A percentile compares a stretch with the other conserved stretches of the same genome.
Evolutionary conservation across 2,329 filamentous ascomycete species (phyloP).

Genomic region (Trichoderma sp.): DNA sequence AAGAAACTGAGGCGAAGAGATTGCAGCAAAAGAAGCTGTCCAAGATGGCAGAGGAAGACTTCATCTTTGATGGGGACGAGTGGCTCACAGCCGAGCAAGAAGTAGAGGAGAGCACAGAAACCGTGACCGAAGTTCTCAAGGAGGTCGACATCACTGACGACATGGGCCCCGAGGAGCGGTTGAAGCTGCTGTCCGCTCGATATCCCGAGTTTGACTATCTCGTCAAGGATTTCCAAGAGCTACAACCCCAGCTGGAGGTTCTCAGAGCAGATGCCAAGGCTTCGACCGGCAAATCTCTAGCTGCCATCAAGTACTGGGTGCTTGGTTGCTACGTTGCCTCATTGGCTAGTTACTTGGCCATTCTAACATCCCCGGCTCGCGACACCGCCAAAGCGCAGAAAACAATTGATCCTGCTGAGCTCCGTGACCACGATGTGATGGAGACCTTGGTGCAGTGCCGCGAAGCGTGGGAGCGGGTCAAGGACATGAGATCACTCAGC

Average conservation of each 20-base stretch:
- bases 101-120: slow-evolving; percentile 50
- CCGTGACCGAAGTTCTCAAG: slow-evolving; percentile 83
- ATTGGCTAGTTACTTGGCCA: slow-evolving; percentile 89
- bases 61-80: slow-evolving; percentile 85
- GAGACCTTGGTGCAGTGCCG: slow-evolving; percentile 75
- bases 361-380: slow-evolving; percentile 76
- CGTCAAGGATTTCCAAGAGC: slow-evolving; percentile 71
- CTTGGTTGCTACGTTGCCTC: slow-evolving; percentile 82
- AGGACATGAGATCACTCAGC: slow-evolving; percentile 56
- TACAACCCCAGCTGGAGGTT: slow-evolving; percentile 63
- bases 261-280: slow-evolving; percentile 57
- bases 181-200: slow-evolving; percentile 70
- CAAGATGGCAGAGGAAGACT: slow-evolving; percentile 87
- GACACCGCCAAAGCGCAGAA: slow-evolving; percentile 52
- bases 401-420: slow-evolving; percentile 69
- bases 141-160: slow-evolving; percentile 77
- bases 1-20: slow-evolving; percentile 84
- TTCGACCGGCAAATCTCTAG: slow-evolving; percentile 51
- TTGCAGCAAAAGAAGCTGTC: slow-evolving; percentile 88
- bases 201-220: slow-evolving; percentile 93
- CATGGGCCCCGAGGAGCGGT: slow-evolving; percentile 70
- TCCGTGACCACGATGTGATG: slow-evolving; percentile 92
- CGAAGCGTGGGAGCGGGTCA: slow-evolving; percentile 73
- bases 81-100: slow-evolving; percentile 64
- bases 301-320: slow-evolving; percentile 71